Conservation (phyloP, 805 yeast species). For the Teunomyces cretensis region DNA sequence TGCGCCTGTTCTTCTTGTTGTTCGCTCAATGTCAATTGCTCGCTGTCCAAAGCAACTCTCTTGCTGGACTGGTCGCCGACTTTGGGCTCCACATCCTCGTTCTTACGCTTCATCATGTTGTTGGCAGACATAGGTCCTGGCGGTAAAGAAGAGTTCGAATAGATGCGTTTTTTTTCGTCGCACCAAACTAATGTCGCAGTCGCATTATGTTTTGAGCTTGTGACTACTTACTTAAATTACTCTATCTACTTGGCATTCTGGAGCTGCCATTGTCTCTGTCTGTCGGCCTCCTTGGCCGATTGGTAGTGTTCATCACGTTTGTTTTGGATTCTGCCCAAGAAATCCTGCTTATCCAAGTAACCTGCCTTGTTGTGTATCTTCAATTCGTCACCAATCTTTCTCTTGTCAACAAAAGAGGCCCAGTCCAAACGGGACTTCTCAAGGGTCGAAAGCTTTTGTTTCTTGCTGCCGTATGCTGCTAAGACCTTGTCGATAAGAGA, state of each 20-base stretch:
- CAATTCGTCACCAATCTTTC: conserved; percentile 81
- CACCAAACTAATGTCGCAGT: not conserved
- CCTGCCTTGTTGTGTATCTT: conserved; percentile 83
- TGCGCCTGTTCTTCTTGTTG: conserved; percentile 41
- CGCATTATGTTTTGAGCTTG: not conserved
- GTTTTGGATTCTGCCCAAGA: conserved; percentile 71
- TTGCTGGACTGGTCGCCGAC: conserved; percentile 55
- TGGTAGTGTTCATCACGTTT: conserved; percentile 53
- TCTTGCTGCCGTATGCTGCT: conserved; percentile 58
- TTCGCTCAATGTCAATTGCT: conserved; percentile 45
- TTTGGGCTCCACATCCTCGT: conserved; percentile 51
- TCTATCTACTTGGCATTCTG: conserved; percentile 5
- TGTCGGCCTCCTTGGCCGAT: conserved; percentile 39
- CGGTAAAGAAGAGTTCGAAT: not conserved
- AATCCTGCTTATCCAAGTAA: conserved; percentile 86
- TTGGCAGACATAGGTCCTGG: conserved; percentile 10
- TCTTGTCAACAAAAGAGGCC: conserved; percentile 89
- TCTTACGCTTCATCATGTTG: conserved; percentile 60
- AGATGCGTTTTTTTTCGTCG: conserved; percentile 2
- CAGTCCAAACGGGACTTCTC: conserved; percentile 94
- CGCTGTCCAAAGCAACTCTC: conserved; percentile 71
- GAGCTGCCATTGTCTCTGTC: conserved; percentile 12
- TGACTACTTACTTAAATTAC: not conserved
- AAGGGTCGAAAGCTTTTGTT: conserved; percentile 77
- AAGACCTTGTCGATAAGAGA: conserved; percentile 77